Evolutionary conservation across 495 filamentous ascomycete species (phyloP).

Genomic region (Usnea hakonensis): DNA sequence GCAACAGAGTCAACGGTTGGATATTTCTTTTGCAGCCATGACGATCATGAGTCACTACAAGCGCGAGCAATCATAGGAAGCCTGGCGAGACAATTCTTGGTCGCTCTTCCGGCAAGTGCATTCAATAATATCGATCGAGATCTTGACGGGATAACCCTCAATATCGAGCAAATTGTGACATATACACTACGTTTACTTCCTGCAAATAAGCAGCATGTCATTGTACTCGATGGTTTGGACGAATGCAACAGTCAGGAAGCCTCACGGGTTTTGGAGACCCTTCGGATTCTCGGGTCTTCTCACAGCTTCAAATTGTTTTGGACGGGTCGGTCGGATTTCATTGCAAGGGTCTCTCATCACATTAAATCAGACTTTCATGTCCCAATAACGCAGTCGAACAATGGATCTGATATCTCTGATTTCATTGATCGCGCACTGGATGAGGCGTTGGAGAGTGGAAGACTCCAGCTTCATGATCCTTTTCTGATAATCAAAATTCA

Average conservation of each 20-base stretch:
- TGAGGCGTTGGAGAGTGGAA: neutral
- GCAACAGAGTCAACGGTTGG: neutral
- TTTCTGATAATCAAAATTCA: neutral
- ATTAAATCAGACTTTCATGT: neutral
- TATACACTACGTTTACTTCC: neutral
- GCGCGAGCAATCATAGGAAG: conserved; percentile 9
- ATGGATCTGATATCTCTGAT: conserved; percentile 1
- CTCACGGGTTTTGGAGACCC: neutral
- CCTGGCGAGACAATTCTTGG: conserved; percentile 5
- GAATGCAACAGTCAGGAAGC: conserved; percentile 3
- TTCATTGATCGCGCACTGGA: conserved; percentile 7
- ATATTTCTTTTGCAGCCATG: conserved; percentile 12
- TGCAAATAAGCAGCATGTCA: neutral
- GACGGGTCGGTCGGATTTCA: neutral
- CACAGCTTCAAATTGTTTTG: conserved; percentile 8
- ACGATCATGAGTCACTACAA: conserved; percentile 7
- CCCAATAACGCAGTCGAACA: neutral
- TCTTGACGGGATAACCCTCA: neutral
- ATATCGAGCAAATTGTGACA: neutral
- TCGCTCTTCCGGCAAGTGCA: neutral
- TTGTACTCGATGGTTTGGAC: conserved; percentile 13
- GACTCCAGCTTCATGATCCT: conserved; percentile 7
- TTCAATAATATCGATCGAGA: conserved; percentile 1
- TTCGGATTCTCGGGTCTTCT: neutral
- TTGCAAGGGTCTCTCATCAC: neutral